Conservation (phyloP, 805 yeast species). For the Starmera amethionina region DNA sequence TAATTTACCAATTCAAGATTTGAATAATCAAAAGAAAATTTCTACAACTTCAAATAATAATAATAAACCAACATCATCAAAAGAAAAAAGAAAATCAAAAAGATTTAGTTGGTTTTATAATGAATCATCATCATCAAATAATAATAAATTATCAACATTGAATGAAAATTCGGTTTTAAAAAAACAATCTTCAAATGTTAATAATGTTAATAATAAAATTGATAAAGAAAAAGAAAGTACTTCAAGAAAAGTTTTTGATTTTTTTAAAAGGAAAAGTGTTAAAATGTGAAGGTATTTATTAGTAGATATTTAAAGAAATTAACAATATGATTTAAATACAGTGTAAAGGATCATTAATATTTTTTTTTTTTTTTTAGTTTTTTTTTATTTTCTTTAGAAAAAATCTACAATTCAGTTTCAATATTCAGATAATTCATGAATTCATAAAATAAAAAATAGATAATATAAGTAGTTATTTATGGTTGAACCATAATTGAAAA, state of each 20-base stretch:
- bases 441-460: too few relatives aligned
- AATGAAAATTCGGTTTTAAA: background rate
- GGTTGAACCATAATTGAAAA: too few relatives aligned
- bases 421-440: too few relatives aligned
- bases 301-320: too few relatives aligned
- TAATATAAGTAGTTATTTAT: too few relatives aligned
- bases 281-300: too few relatives aligned
- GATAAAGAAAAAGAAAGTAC: conserved; percentile 23
- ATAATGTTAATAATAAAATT: conserved; percentile 7
- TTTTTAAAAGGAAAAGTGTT: conserved; percentile 58
- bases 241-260: conserved; percentile 69
- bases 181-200: conserved; percentile 13
- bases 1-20: conserved; percentile 8
- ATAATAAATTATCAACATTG: conserved; percentile 8
- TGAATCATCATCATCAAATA: conserved; percentile 12
- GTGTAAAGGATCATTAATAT: too few relatives aligned
- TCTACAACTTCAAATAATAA: conserved; percentile 1
- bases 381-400: too few relatives aligned
- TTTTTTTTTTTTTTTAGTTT: too few relatives aligned
- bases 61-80: background rate
- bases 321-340: too few relatives aligned
- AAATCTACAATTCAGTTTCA: too few relatives aligned
- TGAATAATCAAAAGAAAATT: conserved; percentile 3
- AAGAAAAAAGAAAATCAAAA: conserved; percentile 18
- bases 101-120: conserved; percentile 31